A percentile compares a stretch with the other conserved stretches of the same genome.
phyloP scores from a whole-genome alignment of 2,329 filamentous ascomycete genomes.

The Trichophyton simii region DNA sequence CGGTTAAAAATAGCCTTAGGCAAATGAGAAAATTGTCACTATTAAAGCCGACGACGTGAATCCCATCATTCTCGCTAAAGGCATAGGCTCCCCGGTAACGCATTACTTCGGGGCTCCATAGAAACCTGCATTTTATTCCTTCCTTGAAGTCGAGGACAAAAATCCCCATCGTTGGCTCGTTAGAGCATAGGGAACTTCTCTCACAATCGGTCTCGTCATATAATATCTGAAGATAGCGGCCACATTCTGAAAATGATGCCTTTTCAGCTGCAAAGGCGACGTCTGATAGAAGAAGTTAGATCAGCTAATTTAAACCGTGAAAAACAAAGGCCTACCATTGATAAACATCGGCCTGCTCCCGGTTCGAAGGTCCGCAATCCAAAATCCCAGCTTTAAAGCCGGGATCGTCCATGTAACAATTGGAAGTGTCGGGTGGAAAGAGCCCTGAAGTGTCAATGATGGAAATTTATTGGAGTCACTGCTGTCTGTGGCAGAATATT shows the following conservation, averaged over 20 bases:
- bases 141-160: neutral
- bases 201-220: neutral
- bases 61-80: neutral
- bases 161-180: neutral
- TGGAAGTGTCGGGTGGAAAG: neutral
- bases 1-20: neutral
- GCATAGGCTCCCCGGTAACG: neutral
- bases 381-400: neutral
- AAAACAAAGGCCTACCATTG: neutral
- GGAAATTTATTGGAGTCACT: neutral
- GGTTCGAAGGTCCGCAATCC: neutral
- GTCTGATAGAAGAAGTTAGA: neutral
- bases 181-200: neutral
- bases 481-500: neutral
- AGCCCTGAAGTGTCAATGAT: neutral
- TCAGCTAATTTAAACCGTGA: neutral
- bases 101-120: neutral
- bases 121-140: neutral
- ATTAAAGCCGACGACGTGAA: neutral
- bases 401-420: neutral
- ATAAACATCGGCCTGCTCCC: neutral
- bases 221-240: neutral
- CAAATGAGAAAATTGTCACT: neutral
- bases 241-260: neutral
- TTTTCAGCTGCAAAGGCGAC: neutral